Evolutionary conservation across 495 filamentous ascomycete species (phyloP), one percentile per base, ranked within the genome.

Genomic region (Haplographium delicatum): DNA sequence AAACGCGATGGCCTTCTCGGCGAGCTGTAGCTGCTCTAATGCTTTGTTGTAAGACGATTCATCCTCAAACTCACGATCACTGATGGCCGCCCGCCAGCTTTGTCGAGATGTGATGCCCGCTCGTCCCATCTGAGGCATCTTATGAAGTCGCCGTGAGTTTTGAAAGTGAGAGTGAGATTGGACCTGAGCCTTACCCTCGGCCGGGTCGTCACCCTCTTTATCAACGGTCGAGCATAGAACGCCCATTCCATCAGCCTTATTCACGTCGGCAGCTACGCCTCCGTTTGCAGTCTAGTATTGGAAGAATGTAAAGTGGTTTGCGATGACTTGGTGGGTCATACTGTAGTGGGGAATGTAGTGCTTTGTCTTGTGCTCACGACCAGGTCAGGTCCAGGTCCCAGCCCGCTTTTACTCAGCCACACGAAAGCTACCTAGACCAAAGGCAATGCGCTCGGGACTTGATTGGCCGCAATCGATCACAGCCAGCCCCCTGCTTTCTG

Each of bases 181-280:
- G 33, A 19, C 37, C 25, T 47, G 44, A 56, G 57, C 34, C 44
- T 56, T 56, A 44, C 39, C 31, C 44, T 60, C 53, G 10, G 43
- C 16, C 9, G 47, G 44, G 18, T 49, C 48, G 44, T 53, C 53
- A n/a, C 49, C 44, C 18, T 53, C 53, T 53, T 60, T 60, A 60
- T 60, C 47, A 55, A 55, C 26, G 23, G 43, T 42, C 10, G 51
- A 59, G 40, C 56, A 59, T 27, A 52, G 44, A 48, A 49, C 47
- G 48, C 51, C 56, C 56, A 59, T 55, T 35, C 56, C 44, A 53
- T 57, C 42, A 41, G 33, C 37, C 50, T 41, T 43, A 13, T 27
- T 30, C 35, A 30, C 15, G 34, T 43, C 24, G 24, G 31, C 27
- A 42, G 31, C 53, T 51, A 51, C 47, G 53, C 44, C 50, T 35